These are phyloP conservation scores for Eimeria nieschulzi DNA, from an alignment of 169 alveolate genomes.

Conservation along the genomic window DNA sequence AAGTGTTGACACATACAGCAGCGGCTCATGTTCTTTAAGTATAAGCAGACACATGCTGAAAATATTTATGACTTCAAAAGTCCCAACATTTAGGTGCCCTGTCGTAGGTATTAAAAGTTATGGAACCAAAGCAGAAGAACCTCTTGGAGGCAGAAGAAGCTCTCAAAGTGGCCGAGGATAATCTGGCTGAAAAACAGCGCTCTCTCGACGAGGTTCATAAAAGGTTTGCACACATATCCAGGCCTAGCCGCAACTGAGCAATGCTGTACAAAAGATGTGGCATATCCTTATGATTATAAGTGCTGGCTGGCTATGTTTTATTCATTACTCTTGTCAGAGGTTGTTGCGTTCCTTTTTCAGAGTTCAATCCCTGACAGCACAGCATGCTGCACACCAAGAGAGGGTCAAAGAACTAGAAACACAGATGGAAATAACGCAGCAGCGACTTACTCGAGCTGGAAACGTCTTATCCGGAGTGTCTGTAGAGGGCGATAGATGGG, in stretches of 20 bases:
- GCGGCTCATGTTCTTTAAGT: neutral
- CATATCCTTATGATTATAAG: neutral
- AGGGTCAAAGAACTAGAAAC: constrained; percentile 49
- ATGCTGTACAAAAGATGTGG: neutral
- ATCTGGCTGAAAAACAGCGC: constrained; percentile 32
- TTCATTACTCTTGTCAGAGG: no score
- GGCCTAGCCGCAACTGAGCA: neutral
- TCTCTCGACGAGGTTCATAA: constrained; percentile 51
- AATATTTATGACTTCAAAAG: neutral
- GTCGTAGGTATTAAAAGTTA: constrained; percentile 25
- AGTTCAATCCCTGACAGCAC: constrained; percentile 54
- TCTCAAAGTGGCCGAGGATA: constrained; percentile 32
- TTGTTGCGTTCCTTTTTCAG: constrained; percentile 7
- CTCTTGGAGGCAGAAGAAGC: constrained; percentile 20
- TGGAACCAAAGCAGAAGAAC: constrained; percentile 36
- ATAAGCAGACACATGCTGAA: neutral
- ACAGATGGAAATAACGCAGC: constrained; percentile 45
- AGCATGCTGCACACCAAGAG: constrained; percentile 35
- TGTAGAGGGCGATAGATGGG: constrained; percentile 60
- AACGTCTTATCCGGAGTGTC: constrained; percentile 50
- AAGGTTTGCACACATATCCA: constrained; percentile 7
- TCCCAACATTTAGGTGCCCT: no score
- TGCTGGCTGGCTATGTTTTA: no score
- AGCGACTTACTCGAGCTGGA: constrained; percentile 50
- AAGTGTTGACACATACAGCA: neutral